Evolutionary conservation across 495 filamentous ascomycete species (phyloP), one percentile per base, ranked within the genome.

Genomic region (Lophiotrema nucula): DNA sequence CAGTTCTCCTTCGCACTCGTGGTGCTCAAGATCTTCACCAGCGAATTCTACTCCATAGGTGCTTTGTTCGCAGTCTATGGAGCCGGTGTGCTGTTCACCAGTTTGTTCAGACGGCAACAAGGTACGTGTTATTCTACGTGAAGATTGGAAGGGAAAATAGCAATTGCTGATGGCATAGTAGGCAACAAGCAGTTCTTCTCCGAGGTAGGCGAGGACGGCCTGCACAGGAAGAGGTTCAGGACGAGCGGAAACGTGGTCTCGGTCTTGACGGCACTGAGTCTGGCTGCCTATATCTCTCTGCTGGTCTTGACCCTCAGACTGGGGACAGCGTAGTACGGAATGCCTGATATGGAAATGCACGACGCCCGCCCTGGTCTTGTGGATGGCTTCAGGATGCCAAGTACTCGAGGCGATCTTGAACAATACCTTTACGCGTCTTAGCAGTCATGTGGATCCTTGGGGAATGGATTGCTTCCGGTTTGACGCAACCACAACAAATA

Each of bases 1-100:
- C 92, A 97, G 71, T 97, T 97, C 80, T 89, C 85, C 47, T 97
- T 98, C 68, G 84, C 92, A 39, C 84, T 98, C 16, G 84, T 98
- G 56, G 87, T 98, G 8, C 83, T 98, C 47, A 95, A 92, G 74
- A 95, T 98, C 71, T 97, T 97, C 77, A 97, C 90, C 21, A 79
- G 83, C 39, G 90, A 96, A 67, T 96, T 97, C 80, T 97, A 96
- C 74, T 80, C 84, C 61, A 92, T 96, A 60, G 92, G 91, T 16
- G 92, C 92, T 2, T 78, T 97, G 18, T 96, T 96, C 67, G 91
- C 92, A 5, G 84, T 89, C 28, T 97, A 96, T 64, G 92, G 95
- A 0, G 84, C 87, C 16, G 88, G 88, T 13, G 81, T 98, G 13
- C 73, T 97, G 64, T 76, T 88, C 5, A 88, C 89, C 43, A 85